phyloP scores from a whole-genome alignment of 2,329 filamentous ascomycete genomes.

The Thielaviopsis punctulata region DNA sequence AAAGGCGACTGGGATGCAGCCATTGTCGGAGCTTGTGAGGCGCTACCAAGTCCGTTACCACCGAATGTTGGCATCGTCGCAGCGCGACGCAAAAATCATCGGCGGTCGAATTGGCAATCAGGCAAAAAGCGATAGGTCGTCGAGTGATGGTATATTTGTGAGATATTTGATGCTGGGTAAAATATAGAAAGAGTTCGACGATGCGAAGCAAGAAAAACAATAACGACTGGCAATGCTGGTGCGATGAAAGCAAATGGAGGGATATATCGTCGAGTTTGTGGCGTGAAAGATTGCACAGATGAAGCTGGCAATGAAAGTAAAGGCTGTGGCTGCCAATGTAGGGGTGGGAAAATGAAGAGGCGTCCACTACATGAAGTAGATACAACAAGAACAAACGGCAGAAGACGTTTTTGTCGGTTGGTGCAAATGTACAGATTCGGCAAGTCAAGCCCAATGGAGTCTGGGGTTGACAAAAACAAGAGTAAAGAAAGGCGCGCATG shows the following conservation, averaged over 20 bases:
- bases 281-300: not conserved
- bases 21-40: not conserved
- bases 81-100: not conserved
- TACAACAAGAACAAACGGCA: not conserved
- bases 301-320: not conserved
- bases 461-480: not conserved
- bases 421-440: not conserved
- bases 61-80: conserved; percentile 8
- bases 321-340: not conserved
- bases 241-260: not conserved
- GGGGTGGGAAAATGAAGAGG: too few relatives aligned
- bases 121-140: not conserved
- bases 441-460: not conserved
- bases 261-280: not conserved
- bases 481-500: not conserved
- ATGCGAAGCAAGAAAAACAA: not conserved
- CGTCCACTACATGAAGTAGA: not conserved
- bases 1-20: conserved; percentile 10
- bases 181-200: not conserved
- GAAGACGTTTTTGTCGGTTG: too few relatives aligned
- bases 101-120: not conserved
- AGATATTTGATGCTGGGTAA: too few relatives aligned
- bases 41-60: conserved; percentile 8
- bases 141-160: too few relatives aligned
- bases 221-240: not conserved